Evolutionary conservation across 2,329 filamentous ascomycete species (phyloP).

Genomic region (Beauveria sp.): DNA sequence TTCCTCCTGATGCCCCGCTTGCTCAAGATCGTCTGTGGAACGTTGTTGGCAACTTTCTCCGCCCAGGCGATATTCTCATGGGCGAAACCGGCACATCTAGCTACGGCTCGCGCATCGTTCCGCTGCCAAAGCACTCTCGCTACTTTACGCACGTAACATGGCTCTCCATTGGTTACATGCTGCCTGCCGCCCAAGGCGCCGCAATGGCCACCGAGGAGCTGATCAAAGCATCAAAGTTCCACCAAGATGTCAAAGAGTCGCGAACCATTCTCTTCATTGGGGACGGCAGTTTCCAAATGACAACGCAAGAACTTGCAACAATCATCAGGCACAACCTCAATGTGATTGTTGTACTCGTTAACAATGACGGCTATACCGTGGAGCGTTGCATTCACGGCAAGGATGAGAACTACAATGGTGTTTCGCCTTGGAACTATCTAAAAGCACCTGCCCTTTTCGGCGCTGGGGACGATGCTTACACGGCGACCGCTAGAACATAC

Average conservation of each 20-base stretch:
- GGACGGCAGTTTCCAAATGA: constrained; percentile 59
- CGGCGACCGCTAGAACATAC: constrained; percentile 32
- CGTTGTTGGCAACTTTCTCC: constrained; percentile 37
- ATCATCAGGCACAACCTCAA: constrained; percentile 49
- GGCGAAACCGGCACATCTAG: constrained; percentile 51
- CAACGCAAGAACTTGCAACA: constrained; percentile 56
- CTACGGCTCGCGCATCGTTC: constrained; percentile 44
- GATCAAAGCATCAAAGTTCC: constrained; percentile 13
- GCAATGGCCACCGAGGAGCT: constrained; percentile 46
- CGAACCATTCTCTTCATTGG: constrained; percentile 51
- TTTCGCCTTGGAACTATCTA: constrained; percentile 44
- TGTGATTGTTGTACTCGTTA: constrained; percentile 45
- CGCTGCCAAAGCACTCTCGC: constrained; percentile 39
- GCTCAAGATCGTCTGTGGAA: constrained; percentile 43
- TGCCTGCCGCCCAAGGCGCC: constrained; percentile 48
- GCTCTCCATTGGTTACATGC: constrained; percentile 54
- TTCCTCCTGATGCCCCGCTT: constrained; percentile 26
- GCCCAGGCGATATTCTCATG: constrained; percentile 46
- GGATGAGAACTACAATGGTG: constrained; percentile 46
- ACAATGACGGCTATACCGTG: constrained; percentile 53
- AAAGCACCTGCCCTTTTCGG: constrained; percentile 42
- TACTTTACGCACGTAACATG: constrained; percentile 47
- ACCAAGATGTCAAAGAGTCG: constrained; percentile 15
- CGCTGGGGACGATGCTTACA: constrained; percentile 31
- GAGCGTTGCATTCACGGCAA: constrained; percentile 50